Conservation (phyloP, 805 yeast genomes). For the Saccharomycopsis fibuligera region DNA sequence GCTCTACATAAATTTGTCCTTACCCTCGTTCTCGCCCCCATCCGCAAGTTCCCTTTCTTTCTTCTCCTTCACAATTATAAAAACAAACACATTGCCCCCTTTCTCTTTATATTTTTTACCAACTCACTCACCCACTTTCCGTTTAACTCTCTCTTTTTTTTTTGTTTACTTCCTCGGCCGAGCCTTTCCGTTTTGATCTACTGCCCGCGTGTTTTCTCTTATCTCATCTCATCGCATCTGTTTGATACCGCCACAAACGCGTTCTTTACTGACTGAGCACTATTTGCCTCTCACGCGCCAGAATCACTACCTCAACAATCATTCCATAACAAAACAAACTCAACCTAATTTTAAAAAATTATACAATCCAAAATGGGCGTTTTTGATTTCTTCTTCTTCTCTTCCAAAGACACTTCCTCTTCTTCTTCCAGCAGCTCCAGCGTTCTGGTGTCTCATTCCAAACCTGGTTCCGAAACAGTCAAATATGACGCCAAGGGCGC, state of each 20-base stretch:
- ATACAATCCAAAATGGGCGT: slow-evolving; percentile 1
- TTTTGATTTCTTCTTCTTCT: slow-evolving; percentile 7
- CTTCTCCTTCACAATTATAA: neutral
- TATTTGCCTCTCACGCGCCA: too few species aligned
- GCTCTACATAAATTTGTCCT: too few species aligned
- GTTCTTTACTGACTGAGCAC: too few species aligned
- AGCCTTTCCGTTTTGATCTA: neutral
- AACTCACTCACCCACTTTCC: neutral
- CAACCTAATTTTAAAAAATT: neutral
- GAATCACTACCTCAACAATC: too few species aligned
- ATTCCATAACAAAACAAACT: neutral
- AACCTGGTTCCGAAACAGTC: neutral
- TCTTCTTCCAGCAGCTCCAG: neutral
- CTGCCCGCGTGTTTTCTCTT: neutral
- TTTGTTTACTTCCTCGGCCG: too few species aligned
- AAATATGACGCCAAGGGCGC: slow-evolving; percentile 16
- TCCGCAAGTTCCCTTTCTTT: neutral
- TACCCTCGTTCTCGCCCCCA: neutral
- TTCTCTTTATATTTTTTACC: neutral
- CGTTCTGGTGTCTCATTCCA: neutral
- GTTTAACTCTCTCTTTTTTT: neutral
- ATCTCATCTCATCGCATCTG: neutral
- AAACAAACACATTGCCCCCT: too few species aligned
- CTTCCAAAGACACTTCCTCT: neutral
- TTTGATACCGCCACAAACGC: neutral